A percentile compares a stretch with the other conserved stretches of the same genome.
phyloP scores from a whole-genome alignment of 306 rosid genomes.

The Prunus fruticosa region DNA sequence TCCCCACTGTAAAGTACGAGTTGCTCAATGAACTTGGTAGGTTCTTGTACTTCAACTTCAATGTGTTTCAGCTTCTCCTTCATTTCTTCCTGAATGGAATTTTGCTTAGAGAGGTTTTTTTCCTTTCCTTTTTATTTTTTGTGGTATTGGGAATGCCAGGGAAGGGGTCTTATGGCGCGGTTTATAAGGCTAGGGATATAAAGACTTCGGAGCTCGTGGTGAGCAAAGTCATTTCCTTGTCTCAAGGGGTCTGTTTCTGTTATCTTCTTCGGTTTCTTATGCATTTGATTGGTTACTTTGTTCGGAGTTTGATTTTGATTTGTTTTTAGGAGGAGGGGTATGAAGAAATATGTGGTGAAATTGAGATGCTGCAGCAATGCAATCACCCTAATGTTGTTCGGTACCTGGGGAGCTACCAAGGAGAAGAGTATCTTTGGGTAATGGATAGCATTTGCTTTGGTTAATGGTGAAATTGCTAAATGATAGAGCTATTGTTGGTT shows the following conservation, averaged over 20 bases:
- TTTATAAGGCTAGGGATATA: constrained; percentile 90
- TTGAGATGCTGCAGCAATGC: constrained; percentile 97
- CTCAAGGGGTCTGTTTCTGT: constrained; percentile 71
- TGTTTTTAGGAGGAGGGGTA: constrained; percentile 87
- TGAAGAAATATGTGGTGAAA: constrained; percentile 97
- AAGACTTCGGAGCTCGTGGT: constrained; percentile 94
- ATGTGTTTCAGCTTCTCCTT: background rate
- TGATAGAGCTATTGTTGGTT: constrained; percentile 5
- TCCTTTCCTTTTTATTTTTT: background rate
- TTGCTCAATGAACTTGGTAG: constrained; percentile 94
- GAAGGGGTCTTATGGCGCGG: constrained; percentile 96
- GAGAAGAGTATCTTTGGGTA: constrained; percentile 99
- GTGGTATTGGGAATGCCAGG: constrained; percentile 48
- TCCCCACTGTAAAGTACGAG: constrained; percentile 83
- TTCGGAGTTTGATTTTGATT: constrained; percentile 20
- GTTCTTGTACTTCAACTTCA: constrained; percentile 10
- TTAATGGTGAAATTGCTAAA: background rate
- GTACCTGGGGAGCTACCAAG: constrained; percentile 97
- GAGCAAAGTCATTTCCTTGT: constrained; percentile 82
- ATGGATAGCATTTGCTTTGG: constrained; percentile 11
- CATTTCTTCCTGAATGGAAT: background rate
- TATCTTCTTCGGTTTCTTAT: background rate
- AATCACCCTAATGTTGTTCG: constrained; percentile 98
- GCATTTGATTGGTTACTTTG: constrained; percentile 7
- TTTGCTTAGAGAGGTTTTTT: background rate